A percentile compares a stretch with the other conserved stretches of the same genome.
These are phyloP conservation scores for Sodiomyces alkalinus DNA, from an alignment of 2,329 filamentous ascomycete species.

Conservation along the genomic window DNA sequence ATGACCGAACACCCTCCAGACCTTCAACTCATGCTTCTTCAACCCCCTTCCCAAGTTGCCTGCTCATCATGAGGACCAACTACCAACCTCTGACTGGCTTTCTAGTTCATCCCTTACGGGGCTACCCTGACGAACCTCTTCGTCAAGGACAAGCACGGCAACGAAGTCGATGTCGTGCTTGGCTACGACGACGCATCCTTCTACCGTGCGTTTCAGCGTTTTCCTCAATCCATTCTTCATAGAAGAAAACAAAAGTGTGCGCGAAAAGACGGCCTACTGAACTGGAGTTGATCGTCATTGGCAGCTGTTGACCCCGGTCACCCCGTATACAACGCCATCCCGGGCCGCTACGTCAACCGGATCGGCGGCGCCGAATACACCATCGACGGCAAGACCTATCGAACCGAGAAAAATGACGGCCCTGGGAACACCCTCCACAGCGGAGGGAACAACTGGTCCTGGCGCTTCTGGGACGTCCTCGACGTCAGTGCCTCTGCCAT, in stretches of 20 bases:
- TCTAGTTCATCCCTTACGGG: constrained; percentile 39
- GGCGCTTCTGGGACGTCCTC: constrained; percentile 45
- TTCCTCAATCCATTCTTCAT: background rate
- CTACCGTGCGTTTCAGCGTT: constrained; percentile 29
- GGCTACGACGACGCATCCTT: constrained; percentile 46
- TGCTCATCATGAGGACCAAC: constrained; percentile 21
- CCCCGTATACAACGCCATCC: constrained; percentile 46
- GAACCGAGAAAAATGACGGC: constrained; percentile 38
- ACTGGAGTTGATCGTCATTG: constrained; percentile 1
- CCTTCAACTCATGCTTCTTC: background rate
- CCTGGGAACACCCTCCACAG: constrained; percentile 37
- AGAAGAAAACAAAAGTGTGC: background rate
- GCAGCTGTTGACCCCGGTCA: constrained; percentile 31
- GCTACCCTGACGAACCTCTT: constrained; percentile 47
- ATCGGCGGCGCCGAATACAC: constrained; percentile 43
- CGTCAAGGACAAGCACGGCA: constrained; percentile 44
- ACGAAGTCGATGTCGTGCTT: constrained; percentile 46
- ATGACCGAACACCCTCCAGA: too few relatives aligned
- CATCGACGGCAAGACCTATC: constrained; percentile 36
- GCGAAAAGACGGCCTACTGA: background rate
- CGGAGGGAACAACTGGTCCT: constrained; percentile 47
- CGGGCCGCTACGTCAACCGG: constrained; percentile 48
- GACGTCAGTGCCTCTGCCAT: constrained; percentile 39
- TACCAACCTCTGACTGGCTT: too few relatives aligned
- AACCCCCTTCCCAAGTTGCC: background rate